Conservation (phyloP, 2,329 filamentous ascomycete genomes). For the Penicillium decumbens region DNA sequence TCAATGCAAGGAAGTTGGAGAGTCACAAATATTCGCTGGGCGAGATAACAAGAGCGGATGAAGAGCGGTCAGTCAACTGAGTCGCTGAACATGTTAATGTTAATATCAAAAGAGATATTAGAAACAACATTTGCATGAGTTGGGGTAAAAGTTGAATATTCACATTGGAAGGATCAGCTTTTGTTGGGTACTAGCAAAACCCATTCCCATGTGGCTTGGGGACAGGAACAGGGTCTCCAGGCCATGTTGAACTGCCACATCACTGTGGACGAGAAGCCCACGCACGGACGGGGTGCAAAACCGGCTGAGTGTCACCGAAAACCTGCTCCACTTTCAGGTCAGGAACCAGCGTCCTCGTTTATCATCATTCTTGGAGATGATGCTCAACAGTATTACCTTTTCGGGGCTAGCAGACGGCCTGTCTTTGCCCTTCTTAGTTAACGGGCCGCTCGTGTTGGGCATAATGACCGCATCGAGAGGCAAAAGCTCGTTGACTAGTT, state of each 20-base stretch:
- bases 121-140: background rate
- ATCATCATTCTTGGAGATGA: background rate
- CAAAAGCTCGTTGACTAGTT: background rate
- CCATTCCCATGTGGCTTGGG: too few species aligned
- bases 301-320: background rate
- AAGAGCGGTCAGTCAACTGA: slow-evolving; percentile 3
- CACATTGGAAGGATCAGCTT: background rate
- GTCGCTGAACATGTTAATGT: slow-evolving; percentile 1
- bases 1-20: background rate
- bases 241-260: too few species aligned
- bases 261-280: background rate
- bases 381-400: background rate
- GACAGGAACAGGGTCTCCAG: too few species aligned
- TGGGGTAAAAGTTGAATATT: background rate
- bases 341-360: slow-evolving; percentile 2
- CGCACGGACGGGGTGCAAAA: background rate
- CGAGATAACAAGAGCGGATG: slow-evolving; percentile 11
- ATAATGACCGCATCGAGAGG: slow-evolving; percentile 2
- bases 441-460: background rate
- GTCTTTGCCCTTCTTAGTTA: slow-evolving; percentile 5
- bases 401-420: background rate
- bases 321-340: slow-evolving; percentile 1
- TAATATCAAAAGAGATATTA: slow-evolving; percentile 1
- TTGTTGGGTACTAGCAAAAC: too few species aligned
- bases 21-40: slow-evolving; percentile 16